Evolutionary conservation across 371 early-diverging fungal genomes (phyloP).

Genomic region (Batkoa obscura): DNA sequence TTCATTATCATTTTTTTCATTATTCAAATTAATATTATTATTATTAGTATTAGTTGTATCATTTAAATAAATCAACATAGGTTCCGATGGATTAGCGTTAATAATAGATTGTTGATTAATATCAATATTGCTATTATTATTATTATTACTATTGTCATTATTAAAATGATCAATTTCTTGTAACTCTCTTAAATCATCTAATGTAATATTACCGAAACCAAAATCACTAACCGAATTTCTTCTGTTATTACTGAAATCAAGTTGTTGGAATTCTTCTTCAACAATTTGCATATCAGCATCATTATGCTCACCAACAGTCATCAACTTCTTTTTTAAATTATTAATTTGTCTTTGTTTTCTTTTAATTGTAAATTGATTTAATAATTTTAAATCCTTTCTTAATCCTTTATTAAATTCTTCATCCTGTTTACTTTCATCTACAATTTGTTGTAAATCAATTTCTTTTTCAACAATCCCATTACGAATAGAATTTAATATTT

Average conservation of each 20-base stretch:
- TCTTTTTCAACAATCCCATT: neutral
- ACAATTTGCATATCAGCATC: neutral
- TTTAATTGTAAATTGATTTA: neutral
- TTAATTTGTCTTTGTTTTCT: neutral
- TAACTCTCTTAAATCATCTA: neutral
- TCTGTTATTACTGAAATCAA: too few relatives aligned
- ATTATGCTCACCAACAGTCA: too few relatives aligned
- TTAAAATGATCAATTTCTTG: neutral
- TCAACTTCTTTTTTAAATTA: neutral
- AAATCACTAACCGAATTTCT: neutral
- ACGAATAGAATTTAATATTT: constrained; percentile 9
- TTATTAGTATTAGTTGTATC: neutral
- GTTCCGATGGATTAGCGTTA: constrained; percentile 2
- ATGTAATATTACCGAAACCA: neutral
- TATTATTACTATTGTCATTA: neutral
- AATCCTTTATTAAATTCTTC: neutral
- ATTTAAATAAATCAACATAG: neutral
- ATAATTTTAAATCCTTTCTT: neutral
- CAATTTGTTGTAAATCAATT: neutral
- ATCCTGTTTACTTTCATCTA: neutral
- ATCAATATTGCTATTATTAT: too few relatives aligned
- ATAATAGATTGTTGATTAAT: neutral
- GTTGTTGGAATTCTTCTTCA: neutral
- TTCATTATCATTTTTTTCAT: neutral
- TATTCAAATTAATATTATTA: too few relatives aligned